Percentiles rank a stretch among this genome's conserved stretches.
Evolutionary conservation across 805 yeast species (phyloP).

Genomic region (Candida sanyiensis): DNA sequence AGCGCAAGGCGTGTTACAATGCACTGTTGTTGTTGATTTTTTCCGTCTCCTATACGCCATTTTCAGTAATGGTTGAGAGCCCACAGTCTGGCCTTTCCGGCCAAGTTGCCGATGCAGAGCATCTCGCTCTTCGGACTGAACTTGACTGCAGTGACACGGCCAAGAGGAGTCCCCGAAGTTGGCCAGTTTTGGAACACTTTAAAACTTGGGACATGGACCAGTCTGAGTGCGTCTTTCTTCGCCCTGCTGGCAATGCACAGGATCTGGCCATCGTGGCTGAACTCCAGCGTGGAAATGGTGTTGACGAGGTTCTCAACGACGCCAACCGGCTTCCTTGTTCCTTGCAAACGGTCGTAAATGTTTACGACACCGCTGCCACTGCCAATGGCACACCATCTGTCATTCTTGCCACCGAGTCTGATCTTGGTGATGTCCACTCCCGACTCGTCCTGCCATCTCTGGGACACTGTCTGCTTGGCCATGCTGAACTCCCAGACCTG

Average conservation of each 20-base stretch:
- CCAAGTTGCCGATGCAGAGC: constrained; percentile 86
- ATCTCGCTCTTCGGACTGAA: constrained; percentile 80
- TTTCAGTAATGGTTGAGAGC: constrained; percentile 68
- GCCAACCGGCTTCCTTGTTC: constrained; percentile 49
- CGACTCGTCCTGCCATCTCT: constrained; percentile 80
- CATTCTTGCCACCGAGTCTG: constrained; percentile 61
- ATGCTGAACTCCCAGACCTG: constrained; percentile 85
- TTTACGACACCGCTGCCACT: constrained; percentile 84
- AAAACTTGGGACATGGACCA: constrained; percentile 84
- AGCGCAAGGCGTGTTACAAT: too few species aligned
- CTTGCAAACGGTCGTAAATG: constrained; percentile 56
- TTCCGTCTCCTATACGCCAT: too few species aligned
- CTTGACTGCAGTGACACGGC: constrained; percentile 77
- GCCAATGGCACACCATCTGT: constrained; percentile 87
- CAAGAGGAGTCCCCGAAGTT: constrained; percentile 91
- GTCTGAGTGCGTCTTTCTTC: constrained; percentile 75
- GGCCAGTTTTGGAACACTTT: constrained; percentile 95
- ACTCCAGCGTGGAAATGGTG: constrained; percentile 63
- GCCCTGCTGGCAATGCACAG: constrained; percentile 81
- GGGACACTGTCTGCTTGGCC: constrained; percentile 41
- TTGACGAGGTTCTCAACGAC: constrained; percentile 77
- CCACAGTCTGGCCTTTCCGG: constrained; percentile 88
- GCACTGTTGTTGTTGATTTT: too few species aligned
- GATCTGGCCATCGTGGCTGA: constrained; percentile 85
- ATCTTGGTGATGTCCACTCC: constrained; percentile 80